Base-by-base conservation (phyloP, 2,329 filamentous ascomycete species). In the Thyridium curvatum region DNA sequence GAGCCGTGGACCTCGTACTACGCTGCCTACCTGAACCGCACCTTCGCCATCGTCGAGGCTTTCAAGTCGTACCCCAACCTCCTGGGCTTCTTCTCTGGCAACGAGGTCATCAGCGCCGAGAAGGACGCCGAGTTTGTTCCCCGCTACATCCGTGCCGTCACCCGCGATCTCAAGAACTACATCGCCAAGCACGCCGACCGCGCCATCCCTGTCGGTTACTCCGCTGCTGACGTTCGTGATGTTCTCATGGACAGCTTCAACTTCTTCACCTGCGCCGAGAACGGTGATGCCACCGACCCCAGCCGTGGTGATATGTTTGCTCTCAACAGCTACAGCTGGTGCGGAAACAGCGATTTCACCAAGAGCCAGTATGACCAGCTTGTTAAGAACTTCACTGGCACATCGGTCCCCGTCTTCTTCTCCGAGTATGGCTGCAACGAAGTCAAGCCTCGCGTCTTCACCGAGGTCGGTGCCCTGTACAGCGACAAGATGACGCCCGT, bases 361-460 rank as follows among this genome's bases (percentile, higher is more conserved):
- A 69, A 64, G 32, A 71, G 73, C 8, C 66, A 69, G 31, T 84
- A 81, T 55, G 60, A 77, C 52, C 56, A 59, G 10, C 62, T 83
- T 6, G 78, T 84, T 35, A 57, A 65, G 3, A 76, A 80, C 57
- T 88, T 91, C 68, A 62, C 69, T 50, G 70, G 70, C 46, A 76
- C 74, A 30, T 76, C 80, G 13, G 73, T 89, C 30, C 86, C 86
- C 26, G 71, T 90, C 51, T 91, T 91, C 72, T 90, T 86, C 69
- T 86, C 82, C 46, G 86, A 93, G 56, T 84, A 73, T 51, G 86
- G 86, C 44, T 91, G 86, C 76, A 91, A 89, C 66, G 68, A 71
- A 30, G 77, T 79, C 12, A 58, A 65, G n/a, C 81, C 84, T 12
- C 83, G 86, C 49, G 62, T 79, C 51, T 93, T 89, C 65, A 82